Evolutionary conservation across 495 filamentous ascomycete species (phyloP).

Genomic region (Lichina pygmaea): DNA sequence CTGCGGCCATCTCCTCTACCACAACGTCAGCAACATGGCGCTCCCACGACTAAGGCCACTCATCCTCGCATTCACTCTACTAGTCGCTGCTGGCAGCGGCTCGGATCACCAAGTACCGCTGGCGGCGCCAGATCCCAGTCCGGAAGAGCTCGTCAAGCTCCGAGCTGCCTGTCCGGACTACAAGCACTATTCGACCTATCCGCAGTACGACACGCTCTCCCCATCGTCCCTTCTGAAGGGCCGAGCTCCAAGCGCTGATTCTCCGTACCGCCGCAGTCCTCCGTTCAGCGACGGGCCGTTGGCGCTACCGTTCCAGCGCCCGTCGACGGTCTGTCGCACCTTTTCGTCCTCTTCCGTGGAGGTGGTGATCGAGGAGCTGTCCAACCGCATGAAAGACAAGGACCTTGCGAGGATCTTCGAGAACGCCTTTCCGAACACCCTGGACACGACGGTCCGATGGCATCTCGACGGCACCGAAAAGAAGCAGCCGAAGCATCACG

Average conservation of each 20-base stretch:
- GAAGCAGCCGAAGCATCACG: slow-evolving; percentile 7
- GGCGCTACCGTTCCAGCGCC: slow-evolving; percentile 71
- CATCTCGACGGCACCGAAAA: slow-evolving; percentile 26
- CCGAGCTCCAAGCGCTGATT: background rate
- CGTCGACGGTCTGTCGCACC: slow-evolving; percentile 53
- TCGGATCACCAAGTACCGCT: background rate
- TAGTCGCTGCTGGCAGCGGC: background rate
- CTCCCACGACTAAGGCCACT: background rate
- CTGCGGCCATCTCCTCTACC: too few species aligned
- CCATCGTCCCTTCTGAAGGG: background rate
- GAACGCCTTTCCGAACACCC: slow-evolving; percentile 89
- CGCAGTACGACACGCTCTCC: slow-evolving; percentile 13
- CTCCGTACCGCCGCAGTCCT: slow-evolving; percentile 17
- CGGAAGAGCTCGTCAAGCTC: slow-evolving; percentile 7
- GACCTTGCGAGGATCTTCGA: slow-evolving; percentile 86
- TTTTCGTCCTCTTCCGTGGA: slow-evolving; percentile 72
- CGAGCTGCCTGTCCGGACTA: slow-evolving; percentile 21
- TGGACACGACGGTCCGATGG: slow-evolving; percentile 77
- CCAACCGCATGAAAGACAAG: slow-evolving; percentile 49
- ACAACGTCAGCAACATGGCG: too few species aligned
- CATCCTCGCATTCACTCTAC: background rate
- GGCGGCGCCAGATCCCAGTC: background rate
- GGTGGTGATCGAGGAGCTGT: slow-evolving; percentile 61
- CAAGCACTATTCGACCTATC: slow-evolving; percentile 16
- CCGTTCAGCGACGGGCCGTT: slow-evolving; percentile 61